Percentiles rank a stretch among this genome's conserved stretches.
These are phyloP conservation scores for Collariella sp. DNA, from an alignment of 495 filamentous ascomycete genomes.

Conservation along the genomic window DNA sequence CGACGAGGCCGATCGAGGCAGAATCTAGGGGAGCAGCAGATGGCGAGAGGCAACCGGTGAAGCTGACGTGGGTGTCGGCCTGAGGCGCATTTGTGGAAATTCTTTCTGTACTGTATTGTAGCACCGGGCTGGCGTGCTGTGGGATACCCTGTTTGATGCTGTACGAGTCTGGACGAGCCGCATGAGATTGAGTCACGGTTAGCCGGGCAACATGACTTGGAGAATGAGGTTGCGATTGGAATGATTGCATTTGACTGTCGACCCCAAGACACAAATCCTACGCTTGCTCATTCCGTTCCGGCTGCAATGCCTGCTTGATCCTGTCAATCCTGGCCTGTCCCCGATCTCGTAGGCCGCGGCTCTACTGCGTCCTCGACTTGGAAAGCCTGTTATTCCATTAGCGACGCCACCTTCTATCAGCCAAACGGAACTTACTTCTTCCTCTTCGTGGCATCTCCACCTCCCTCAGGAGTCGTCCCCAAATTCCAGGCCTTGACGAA, in stretches of 20 bases:
- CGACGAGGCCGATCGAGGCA: no score
- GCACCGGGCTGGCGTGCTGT: neutral
- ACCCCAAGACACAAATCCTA: no score
- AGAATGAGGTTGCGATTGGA: no score
- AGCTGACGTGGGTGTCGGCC: conserved; percentile 10
- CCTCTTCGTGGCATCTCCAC: conserved; percentile 32
- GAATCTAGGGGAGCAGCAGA: neutral
- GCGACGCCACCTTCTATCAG: neutral
- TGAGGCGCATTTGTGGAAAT: neutral
- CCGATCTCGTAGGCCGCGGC: neutral
- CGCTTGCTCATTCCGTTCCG: neutral
- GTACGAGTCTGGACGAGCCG: neutral
- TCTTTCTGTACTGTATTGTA: neutral
- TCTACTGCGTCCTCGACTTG: neutral
- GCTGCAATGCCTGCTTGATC: neutral
- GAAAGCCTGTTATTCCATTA: neutral
- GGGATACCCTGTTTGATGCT: neutral
- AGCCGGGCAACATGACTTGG: no score
- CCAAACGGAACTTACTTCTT: conserved; percentile 14
- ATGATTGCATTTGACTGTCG: neutral
- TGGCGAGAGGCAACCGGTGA: neutral
- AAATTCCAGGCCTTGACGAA: conserved; percentile 76
- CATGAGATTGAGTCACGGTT: no score
- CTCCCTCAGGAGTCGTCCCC: neutral
- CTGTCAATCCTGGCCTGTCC: no score